Conservation (phyloP, 139 green algal species). For the Raphidocelis subcapitata region DNA sequence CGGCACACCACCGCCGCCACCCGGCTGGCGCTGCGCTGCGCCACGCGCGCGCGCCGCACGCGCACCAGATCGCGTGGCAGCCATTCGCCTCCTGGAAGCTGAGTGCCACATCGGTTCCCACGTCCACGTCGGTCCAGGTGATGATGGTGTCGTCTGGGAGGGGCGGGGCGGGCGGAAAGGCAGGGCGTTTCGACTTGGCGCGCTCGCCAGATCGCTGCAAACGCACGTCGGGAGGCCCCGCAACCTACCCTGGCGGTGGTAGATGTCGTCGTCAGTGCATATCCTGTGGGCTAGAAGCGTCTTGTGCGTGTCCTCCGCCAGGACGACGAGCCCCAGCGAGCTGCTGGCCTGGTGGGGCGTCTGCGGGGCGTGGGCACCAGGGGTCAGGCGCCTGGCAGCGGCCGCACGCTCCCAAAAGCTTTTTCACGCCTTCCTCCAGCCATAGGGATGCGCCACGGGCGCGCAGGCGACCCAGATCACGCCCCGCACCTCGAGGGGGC, state of each 20-base stretch:
- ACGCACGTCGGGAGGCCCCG: background rate
- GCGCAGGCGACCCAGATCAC: background rate
- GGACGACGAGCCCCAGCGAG: slow-evolving; percentile 83
- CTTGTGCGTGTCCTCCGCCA: slow-evolving; percentile 77
- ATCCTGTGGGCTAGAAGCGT: slow-evolving; percentile 91
- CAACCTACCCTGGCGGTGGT: slow-evolving; percentile 74
- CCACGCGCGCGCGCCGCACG: background rate
- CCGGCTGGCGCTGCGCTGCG: background rate
- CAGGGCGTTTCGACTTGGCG: background rate
- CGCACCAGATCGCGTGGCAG: slow-evolving; percentile 89
- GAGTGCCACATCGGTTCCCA: slow-evolving; percentile 92
- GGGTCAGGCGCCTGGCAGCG: no score
- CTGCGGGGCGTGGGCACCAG: background rate
- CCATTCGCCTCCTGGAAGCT: slow-evolving; percentile 91
- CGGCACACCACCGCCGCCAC: background rate
- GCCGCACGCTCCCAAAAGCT: no score
- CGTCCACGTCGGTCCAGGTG: slow-evolving; percentile 88
- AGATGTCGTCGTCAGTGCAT: slow-evolving; percentile 69
- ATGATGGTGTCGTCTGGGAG: slow-evolving; percentile 95
- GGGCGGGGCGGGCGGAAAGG: no score
- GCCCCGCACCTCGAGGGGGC: slow-evolving; percentile 13
- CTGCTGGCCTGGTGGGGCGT: slow-evolving; percentile 64
- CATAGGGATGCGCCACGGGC: background rate
- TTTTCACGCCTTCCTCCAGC: background rate
- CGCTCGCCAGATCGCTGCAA: background rate